Conservation (phyloP, 805 yeast genomes). For the Kuraishia piskuri region DNA sequence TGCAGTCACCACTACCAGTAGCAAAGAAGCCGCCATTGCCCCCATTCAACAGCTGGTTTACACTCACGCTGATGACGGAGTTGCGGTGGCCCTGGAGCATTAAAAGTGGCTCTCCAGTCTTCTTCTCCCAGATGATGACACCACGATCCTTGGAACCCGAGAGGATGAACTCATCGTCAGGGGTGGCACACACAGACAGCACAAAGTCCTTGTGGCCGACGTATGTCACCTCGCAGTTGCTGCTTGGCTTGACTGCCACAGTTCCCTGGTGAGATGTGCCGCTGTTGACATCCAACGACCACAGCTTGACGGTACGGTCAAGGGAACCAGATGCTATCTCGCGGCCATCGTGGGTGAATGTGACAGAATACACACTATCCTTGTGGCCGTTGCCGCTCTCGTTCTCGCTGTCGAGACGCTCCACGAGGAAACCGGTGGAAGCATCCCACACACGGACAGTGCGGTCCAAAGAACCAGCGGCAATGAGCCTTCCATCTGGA, state of each 20-base stretch:
- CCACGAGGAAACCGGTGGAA: slow-evolving; percentile 82
- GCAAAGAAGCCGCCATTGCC: slow-evolving; percentile 83
- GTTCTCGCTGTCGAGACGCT: slow-evolving; percentile 83
- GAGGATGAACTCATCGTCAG: slow-evolving; percentile 82
- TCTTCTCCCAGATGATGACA: slow-evolving; percentile 93
- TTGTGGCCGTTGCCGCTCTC: slow-evolving; percentile 89
- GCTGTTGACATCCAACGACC: slow-evolving; percentile 70
- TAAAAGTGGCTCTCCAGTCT: slow-evolving; percentile 82
- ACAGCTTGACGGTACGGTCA: slow-evolving; percentile 90
- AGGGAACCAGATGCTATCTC: slow-evolving; percentile 92
- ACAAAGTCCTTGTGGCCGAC: slow-evolving; percentile 96
- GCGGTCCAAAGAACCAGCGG: slow-evolving; percentile 94
- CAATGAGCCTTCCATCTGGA: slow-evolving; percentile 88
- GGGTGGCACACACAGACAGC: slow-evolving; percentile 86
- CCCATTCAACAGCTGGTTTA: slow-evolving; percentile 62
- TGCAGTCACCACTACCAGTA: slow-evolving; percentile 95
- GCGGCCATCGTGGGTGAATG: slow-evolving; percentile 84
- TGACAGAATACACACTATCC: slow-evolving; percentile 92
- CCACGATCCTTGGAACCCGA: slow-evolving; percentile 97
- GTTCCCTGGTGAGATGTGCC: slow-evolving; percentile 24
- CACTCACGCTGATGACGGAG: slow-evolving; percentile 91
- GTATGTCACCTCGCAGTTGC: slow-evolving; percentile 81
- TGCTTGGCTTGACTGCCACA: slow-evolving; percentile 30
- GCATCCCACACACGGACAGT: slow-evolving; percentile 97
- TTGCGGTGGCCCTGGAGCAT: slow-evolving; percentile 97